Conservation (phyloP, 352 stramenopile species). For the Phytopythium chamaehyphon region DNA sequence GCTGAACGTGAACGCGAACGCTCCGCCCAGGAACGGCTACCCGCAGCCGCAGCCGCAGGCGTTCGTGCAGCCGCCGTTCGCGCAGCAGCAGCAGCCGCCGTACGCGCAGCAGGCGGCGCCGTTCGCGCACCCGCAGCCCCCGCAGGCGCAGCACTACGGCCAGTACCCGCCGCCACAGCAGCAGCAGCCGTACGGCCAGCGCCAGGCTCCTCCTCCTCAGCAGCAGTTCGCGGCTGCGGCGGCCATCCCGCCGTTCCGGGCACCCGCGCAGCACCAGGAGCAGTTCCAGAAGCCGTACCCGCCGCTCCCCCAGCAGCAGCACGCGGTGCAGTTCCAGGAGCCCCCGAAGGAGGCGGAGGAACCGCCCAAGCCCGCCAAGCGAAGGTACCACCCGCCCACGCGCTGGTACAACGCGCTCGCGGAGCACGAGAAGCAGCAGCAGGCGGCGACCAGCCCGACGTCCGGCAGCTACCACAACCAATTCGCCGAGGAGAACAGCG, state of each 20-base stretch:
- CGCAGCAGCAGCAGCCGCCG: conserved; percentile 1
- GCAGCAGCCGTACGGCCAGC: conserved; percentile 21
- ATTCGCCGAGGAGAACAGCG: conserved; percentile 2
- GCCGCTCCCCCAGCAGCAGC: conserved; percentile 15
- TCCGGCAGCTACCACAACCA: conserved; percentile 2
- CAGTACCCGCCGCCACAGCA: conserved; percentile 16
- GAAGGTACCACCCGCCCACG: conserved; percentile 14
- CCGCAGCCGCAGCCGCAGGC: conserved; percentile 7
- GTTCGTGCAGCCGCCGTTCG: conserved; percentile 7
- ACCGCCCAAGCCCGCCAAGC: conserved; percentile 14
- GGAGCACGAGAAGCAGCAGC: conserved; percentile 1
- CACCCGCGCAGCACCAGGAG: conserved; percentile 10
- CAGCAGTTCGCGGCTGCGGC: conserved; percentile 7
- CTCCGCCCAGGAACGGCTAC: conserved; percentile 29
- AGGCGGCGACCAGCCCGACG: background rate
- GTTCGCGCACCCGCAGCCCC: conserved; percentile 11
- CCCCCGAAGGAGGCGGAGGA: conserved; percentile 10
- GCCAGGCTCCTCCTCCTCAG: conserved; percentile 7
- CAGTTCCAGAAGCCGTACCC: conserved; percentile 18
- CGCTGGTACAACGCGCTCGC: conserved; percentile 18
- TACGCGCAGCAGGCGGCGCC: conserved; percentile 9
- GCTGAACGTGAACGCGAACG: conserved; percentile 14
- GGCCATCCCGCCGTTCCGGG: conserved; percentile 1
- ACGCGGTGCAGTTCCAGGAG: conserved; percentile 3
- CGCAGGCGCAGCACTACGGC: conserved; percentile 8